Evolutionary conservation across 768 basidiomycete genomes (phyloP).

Genomic region (Hygrocybe coccinea): DNA sequence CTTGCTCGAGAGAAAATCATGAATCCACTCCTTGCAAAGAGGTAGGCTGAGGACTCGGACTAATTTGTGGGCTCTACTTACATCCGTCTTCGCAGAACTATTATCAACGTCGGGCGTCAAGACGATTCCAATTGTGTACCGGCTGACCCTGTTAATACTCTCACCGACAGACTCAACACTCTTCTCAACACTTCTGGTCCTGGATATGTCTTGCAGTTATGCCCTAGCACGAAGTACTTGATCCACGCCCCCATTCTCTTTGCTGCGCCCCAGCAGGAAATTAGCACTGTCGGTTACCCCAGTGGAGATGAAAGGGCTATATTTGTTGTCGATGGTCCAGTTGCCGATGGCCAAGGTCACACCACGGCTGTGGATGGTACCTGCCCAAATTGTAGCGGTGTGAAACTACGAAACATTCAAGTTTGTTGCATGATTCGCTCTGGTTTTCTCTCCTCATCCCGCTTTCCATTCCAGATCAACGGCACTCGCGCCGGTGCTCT

Average conservation of each 20-base stretch:
- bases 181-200: conserved; percentile 61
- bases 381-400: conserved; percentile 53
- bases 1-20: too few relatives aligned
- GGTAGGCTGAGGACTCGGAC: too few relatives aligned
- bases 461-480: conserved; percentile 55
- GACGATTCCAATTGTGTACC: background rate
- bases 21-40: too few relatives aligned
- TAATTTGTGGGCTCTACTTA: background rate
- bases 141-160: conserved; percentile 46
- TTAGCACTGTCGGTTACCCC: conserved; percentile 75
- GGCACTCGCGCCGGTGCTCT: conserved; percentile 57
- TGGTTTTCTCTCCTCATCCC: background rate
- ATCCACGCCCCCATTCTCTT: conserved; percentile 66
- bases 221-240: conserved; percentile 56
- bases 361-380: conserved; percentile 69
- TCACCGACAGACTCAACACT: conserved; percentile 61
- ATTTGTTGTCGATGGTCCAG: conserved; percentile 63
- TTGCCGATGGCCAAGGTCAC: conserved; percentile 58
- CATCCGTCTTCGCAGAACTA: background rate
- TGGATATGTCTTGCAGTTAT: conserved; percentile 63
- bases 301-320: conserved; percentile 61
- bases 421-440: conserved; percentile 29
- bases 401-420: conserved; percentile 68
- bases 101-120: background rate
- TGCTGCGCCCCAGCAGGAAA: conserved; percentile 67